Base-by-base conservation (phyloP, 1,284 basidiomycete genomes). In the Moesziomyces parantarcticus region DNA sequence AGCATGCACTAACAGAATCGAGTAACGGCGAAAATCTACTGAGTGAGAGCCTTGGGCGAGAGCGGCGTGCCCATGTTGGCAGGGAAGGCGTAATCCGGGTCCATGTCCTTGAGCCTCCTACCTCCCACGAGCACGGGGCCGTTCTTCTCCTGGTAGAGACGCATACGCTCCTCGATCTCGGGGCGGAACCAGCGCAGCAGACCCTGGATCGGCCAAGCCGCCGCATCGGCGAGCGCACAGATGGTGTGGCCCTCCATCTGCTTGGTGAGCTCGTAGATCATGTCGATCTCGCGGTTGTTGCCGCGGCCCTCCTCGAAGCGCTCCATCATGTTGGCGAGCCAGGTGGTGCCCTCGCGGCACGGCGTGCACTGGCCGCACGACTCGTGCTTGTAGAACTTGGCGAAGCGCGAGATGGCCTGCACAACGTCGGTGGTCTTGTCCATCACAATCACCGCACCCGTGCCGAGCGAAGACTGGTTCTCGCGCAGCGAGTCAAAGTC, bases 371-470 rank as follows among this genome's bases (percentile, higher is more conserved):
- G 97, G 22, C 97, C 97, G 81, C 96, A 99, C 5, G 93, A 96
- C 85, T 98, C 97, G 87, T 98, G 96, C 86, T 97, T 97, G 79
- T 81, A 82, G 65, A 83, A 81, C 57, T 77, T 82, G 60, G 94
- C 88, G 87, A 98, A 97, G 47, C 95, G 91, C 13, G 96, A 92
- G 77, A 98, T 98, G 65, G 93, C 95, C 57, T 72, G 50, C 7
- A 83, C 73, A 59, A 99, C 91, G 83, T 99, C 96, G 40, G 96
- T 97, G 77, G 90, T 91, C 87, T 97, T 94, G 88, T 98, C 91
- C 95, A 98, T 98, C 77, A 98, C 96, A 76, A 98, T 99, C 72
- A 98, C 94, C 20, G 96, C 96, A 64, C 96, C 96, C 0, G 96
- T 99, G 29, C 96, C 96, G 70, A 99, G 89, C 85, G 94, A 93